Evolutionary conservation across 1,284 basidiomycete genomes (phyloP), one percentile per base, ranked within the genome.

Genomic region (Pterula multifida): DNA sequence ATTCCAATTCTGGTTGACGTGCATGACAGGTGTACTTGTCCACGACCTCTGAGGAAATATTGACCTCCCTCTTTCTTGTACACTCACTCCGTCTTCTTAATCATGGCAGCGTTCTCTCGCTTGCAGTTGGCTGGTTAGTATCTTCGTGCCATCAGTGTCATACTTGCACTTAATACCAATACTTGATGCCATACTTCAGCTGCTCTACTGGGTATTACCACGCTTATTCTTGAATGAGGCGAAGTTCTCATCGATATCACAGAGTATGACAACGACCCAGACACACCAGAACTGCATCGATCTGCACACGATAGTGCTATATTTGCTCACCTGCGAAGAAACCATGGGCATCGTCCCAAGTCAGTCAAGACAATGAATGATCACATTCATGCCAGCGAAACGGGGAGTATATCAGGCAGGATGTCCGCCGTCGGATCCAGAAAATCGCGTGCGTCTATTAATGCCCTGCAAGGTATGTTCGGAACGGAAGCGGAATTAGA

Each of bases 251-350:
- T 45, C 28, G 25, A 44, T 24, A 39, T 44, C 32, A 15, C 55
- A 89, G 86, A 90, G 63, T 90, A 90, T 59, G 86, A 90, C 70
- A 90, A 90, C 56, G 86, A 90, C 61, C 68, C 72, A 42, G 68
- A 74, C 25, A 69, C 86, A 61, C 81, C 81, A 2, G 65, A 75
- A 24, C 77, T 78, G 9, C 64, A 68, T 55, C 75, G 74, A 51
- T 83, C 76, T 51, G 86, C 86, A 1, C 76, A 89, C 44, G 85
- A 90, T 53, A 89, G 85, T 56, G 86, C 87, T 47, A 85, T 90
- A 53, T 90, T 90, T 57, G 71, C 81, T 19, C 82, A 82, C 59
- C 67, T 87, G 45, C 78, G 84, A 21, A 73, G 78, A 46, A 73
- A 72, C 57, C 65, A 67, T 56, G 66, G 68, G 53, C 68, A 67